Evolutionary conservation across 805 yeast genomes (phyloP).

Genomic region (Dipodascus geniculatus): DNA sequence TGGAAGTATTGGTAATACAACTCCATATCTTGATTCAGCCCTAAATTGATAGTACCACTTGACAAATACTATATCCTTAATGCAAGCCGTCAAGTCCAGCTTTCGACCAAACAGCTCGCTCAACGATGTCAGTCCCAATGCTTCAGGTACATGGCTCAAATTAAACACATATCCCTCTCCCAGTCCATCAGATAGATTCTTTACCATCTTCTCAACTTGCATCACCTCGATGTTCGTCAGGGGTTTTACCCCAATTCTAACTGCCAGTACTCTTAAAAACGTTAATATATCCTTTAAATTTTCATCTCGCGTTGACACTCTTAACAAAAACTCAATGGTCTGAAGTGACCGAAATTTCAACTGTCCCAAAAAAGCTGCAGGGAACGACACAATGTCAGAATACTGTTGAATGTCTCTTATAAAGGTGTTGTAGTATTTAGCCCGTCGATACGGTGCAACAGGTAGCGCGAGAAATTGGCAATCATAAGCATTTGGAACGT

Average conservation of each 20-base stretch:
- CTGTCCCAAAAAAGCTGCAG: background rate
- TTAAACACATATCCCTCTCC: background rate
- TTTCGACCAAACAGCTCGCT: background rate
- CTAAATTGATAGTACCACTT: background rate
- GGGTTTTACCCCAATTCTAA: background rate
- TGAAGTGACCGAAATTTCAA: background rate
- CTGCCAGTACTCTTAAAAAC: background rate
- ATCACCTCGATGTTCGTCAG: background rate
- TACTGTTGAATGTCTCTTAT: background rate
- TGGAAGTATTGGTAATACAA: background rate
- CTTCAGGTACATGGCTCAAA: background rate
- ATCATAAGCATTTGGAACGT: background rate
- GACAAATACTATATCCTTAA: background rate
- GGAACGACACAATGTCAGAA: background rate
- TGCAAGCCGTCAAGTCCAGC: background rate
- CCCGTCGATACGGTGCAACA: background rate
- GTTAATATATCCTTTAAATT: background rate
- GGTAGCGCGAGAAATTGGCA: background rate
- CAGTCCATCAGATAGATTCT: background rate
- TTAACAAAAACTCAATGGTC: background rate
- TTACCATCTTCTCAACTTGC: background rate
- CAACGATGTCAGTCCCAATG: background rate
- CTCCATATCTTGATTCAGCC: background rate
- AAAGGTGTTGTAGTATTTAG: background rate
- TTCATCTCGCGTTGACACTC: background rate